Percentiles rank a stretch among this genome's conserved stretches.
Evolutionary conservation across 2,329 filamentous ascomycete species (phyloP).

Genomic region (Fusarium euwallaceae): DNA sequence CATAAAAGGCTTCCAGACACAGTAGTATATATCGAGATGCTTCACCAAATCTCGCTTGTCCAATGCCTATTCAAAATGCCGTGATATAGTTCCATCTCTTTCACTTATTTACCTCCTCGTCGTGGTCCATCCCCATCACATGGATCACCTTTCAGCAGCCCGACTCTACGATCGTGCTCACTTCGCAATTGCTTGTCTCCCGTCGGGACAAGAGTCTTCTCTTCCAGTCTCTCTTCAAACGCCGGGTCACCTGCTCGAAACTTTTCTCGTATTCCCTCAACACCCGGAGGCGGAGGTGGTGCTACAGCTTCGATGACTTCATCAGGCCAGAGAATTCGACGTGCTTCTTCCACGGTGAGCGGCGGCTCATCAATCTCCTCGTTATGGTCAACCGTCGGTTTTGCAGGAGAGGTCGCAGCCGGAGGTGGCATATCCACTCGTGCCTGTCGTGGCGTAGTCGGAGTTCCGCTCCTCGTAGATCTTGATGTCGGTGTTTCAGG

Average conservation of each 20-base stretch:
- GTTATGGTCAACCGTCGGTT: constrained; percentile 18
- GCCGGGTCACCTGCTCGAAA: constrained; percentile 54
- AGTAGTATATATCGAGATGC: background rate
- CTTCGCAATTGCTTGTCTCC: constrained; percentile 54
- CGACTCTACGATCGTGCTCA: constrained; percentile 49
- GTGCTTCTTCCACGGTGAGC: constrained; percentile 57
- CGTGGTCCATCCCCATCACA: constrained; percentile 2
- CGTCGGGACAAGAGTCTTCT: constrained; percentile 54
- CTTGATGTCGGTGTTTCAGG: constrained; percentile 38
- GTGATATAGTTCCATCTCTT: constrained; percentile 2
- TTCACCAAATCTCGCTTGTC: background rate
- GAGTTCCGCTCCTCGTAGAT: constrained; percentile 33
- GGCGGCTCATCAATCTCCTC: constrained; percentile 49
- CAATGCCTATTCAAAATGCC: background rate
- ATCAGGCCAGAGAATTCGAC: constrained; percentile 57
- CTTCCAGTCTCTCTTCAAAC: constrained; percentile 50
- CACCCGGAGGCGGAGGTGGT: constrained; percentile 18
- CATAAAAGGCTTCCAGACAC: background rate
- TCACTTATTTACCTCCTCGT: constrained; percentile 32
- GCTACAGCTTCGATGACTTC: constrained; percentile 36
- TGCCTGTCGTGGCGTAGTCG: constrained; percentile 38
- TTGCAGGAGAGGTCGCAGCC: constrained; percentile 2
- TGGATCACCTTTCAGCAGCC: constrained; percentile 37
- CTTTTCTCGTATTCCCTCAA: constrained; percentile 55
- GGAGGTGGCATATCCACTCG: constrained; percentile 20